Evolutionary conservation across 441 rosid species (phyloP).

Genomic region (Gossypium schwendimanii): DNA sequence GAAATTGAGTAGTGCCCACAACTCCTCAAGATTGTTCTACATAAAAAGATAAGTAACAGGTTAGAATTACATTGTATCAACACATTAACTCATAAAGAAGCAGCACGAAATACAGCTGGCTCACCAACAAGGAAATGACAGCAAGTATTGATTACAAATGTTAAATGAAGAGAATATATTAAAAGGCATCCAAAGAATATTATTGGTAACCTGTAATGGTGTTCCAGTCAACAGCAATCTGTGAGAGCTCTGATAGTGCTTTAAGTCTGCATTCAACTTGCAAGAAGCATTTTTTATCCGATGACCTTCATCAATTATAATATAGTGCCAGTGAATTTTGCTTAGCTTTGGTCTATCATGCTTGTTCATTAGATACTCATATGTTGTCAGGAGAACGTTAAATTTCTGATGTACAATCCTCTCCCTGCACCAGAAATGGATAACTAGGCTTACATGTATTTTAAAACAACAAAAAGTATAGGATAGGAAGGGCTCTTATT

Average conservation of each 20-base stretch:
- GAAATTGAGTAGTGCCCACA: slow-evolving; percentile 94
- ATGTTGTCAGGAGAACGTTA: slow-evolving; percentile 86
- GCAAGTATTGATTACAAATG: background rate
- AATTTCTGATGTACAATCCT: slow-evolving; percentile 82
- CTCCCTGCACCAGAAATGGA: slow-evolving; percentile 56
- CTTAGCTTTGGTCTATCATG: slow-evolving; percentile 12
- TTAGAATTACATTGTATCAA: slow-evolving; percentile 16
- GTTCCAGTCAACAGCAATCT: slow-evolving; percentile 90
- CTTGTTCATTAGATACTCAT: slow-evolving; percentile 95
- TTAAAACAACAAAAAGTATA: slow-evolving; percentile 6
- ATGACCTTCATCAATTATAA: background rate
- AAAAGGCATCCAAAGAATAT: background rate
- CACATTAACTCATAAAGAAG: background rate
- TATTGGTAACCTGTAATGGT: slow-evolving; percentile 61
- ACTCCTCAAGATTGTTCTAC: slow-evolving; percentile 24
- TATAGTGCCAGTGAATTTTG: background rate
- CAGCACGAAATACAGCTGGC: background rate
- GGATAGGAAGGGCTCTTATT: slow-evolving; percentile 5
- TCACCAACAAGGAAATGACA: background rate
- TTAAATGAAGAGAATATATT: background rate
- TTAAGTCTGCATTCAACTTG: slow-evolving; percentile 89
- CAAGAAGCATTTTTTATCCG: background rate
- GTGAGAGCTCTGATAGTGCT: slow-evolving; percentile 84
- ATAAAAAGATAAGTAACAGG: slow-evolving; percentile 18
- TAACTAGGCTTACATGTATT: slow-evolving; percentile 9